Evolutionary conservation across 2,329 filamentous ascomycete genomes (phyloP), one percentile per base, ranked within the genome.

Genomic region (Neopestalotiopsis clavispora): DNA sequence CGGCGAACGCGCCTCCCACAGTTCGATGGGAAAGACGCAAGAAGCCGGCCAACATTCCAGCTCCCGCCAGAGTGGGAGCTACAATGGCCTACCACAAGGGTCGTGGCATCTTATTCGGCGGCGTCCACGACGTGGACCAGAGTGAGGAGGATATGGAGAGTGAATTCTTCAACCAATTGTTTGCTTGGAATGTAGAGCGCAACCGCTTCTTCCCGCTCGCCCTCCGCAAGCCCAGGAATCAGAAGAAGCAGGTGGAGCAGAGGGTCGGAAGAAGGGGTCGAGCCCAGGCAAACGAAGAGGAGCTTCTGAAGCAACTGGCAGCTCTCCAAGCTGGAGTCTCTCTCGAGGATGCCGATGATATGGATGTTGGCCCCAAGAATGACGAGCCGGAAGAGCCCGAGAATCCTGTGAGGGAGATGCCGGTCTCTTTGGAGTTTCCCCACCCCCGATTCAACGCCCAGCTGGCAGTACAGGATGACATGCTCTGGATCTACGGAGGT

Each of bases 11-110:
- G 0, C 86, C 89, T 1, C 95, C 94, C 0, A 87, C 85, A 1
- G 89, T 98, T 14, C 89, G 94, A 57, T 99, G 96, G 96, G 96
- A 99, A 82, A 91, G 91, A 72, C 88, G 96, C 69, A 99, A 98
- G 86, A 93, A 92, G 81, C 95, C 96, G 1, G 93, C 93, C 34
- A 99, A 99, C 77, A 84, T 92, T 7, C 96, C 96, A 0, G 93
- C 90, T 72, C 96, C 96, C 4, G 81, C 92, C 13, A 90, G 96
- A 28, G 95, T 94, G 3, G 96, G 96, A 40, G 90, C 94, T 0
- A 98, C 95, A 2, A 98, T 98, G 95, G 90, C 94, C 0, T 94
- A 91, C 79, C 96, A 99, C 82, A 96, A 95, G 80, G 95, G 95
- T 0, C 90, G 96, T 70, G 96, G 96, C 0, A 95, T 99, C 68